These are phyloP conservation scores for Lasiodiplodia gonubiensis DNA, from an alignment of 2,329 filamentous ascomycete genomes.

Conservation along the genomic window DNA sequence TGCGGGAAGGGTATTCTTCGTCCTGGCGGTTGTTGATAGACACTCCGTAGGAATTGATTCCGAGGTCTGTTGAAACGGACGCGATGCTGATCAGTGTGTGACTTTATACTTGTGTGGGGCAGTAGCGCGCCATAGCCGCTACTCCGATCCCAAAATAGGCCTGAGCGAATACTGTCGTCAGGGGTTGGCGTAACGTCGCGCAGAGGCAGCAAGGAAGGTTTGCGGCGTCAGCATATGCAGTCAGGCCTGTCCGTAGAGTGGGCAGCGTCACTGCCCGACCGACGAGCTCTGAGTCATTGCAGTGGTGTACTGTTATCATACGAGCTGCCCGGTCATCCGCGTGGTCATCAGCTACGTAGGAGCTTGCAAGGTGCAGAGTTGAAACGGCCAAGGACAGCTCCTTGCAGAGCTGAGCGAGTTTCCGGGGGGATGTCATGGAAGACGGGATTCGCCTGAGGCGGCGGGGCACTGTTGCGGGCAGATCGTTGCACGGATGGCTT, in stretches of 20 bases:
- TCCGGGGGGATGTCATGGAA: slow-evolving; percentile 6
- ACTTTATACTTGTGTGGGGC: neutral
- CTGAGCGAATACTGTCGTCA: neutral
- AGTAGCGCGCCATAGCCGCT: neutral
- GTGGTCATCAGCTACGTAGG: neutral
- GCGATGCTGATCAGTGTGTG: neutral
- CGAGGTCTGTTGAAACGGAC: slow-evolving; percentile 3
- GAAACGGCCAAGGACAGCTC: slow-evolving; percentile 1
- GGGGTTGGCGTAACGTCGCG: slow-evolving; percentile 1
- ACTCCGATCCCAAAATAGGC: neutral
- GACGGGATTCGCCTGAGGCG: slow-evolving; percentile 9
- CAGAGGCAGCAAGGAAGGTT: neutral
- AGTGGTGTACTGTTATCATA: neutral
- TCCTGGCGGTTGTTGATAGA: slow-evolving; percentile 28
- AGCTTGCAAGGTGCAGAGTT: neutral
- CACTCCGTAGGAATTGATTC: slow-evolving; percentile 25
- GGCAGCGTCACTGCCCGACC: neutral
- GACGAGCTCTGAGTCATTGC: neutral
- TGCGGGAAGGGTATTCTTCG: slow-evolving; percentile 17
- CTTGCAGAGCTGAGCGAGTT: slow-evolving; percentile 23
- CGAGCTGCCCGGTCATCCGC: neutral
- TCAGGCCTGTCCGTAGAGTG: no score
- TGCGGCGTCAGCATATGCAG: neutral
- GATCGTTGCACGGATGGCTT: slow-evolving; percentile 26
- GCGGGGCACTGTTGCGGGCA: slow-evolving; percentile 1